Conservation (phyloP, 176 grass and related monocot species). For the Tillandsia leiboldiana region DNA sequence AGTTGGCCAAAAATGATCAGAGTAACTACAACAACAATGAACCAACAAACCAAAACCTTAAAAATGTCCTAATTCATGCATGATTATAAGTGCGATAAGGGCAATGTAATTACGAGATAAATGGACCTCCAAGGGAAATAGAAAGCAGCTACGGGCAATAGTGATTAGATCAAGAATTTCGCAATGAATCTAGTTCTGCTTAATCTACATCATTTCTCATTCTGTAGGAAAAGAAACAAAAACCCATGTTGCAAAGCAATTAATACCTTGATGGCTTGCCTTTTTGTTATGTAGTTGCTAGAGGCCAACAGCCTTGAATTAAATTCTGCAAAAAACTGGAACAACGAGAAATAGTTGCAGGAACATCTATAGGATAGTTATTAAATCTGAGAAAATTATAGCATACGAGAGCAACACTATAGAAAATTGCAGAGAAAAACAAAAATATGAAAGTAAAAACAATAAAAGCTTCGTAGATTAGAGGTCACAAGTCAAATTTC, state of each 20-base stretch:
- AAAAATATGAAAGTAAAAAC: too few species aligned
- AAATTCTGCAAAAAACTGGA: slow-evolving; percentile 55
- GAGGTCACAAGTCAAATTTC: too few species aligned
- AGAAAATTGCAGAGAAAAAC: too few species aligned
- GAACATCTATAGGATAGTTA: not conserved
- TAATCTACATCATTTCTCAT: not conserved
- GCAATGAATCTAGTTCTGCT: not conserved
- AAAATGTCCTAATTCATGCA: too few species aligned
- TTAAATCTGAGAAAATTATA: not conserved
- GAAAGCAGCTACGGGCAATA: too few species aligned
- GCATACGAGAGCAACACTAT: not conserved
- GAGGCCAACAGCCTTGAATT: slow-evolving; percentile 36
- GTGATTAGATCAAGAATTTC: not conserved
- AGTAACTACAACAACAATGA: not conserved
- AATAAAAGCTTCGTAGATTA: too few species aligned
- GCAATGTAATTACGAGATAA: too few species aligned
- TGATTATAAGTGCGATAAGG: too few species aligned
- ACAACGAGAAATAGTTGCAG: not conserved
- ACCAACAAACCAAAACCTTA: not conserved
- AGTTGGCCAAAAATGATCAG: not conserved
- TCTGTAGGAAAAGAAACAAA: not conserved
- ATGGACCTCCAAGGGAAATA: too few species aligned
- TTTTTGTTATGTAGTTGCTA: slow-evolving; percentile 45
- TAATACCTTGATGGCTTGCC: slow-evolving; percentile 36
- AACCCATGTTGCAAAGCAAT: not conserved